These are phyloP conservation scores for Chaetomium cochliodes DNA, from an alignment of 495 filamentous ascomycete genomes.

Conservation along the genomic window DNA sequence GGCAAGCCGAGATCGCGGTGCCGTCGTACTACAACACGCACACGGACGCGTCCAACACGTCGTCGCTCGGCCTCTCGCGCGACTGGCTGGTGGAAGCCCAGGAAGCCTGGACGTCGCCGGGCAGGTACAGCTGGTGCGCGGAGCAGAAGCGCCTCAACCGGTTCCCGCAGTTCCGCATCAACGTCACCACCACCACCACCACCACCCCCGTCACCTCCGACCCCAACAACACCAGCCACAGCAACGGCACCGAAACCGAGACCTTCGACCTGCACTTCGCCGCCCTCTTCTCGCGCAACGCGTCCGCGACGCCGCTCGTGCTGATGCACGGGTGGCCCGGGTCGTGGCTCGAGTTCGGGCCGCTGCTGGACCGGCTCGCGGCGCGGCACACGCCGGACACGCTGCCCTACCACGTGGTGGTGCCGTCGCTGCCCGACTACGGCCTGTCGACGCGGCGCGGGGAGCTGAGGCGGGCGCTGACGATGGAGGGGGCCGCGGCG, in stretches of 20 bases:
- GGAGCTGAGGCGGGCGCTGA: conserved; percentile 48
- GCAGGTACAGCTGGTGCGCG: conserved; percentile 49
- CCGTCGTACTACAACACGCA: conserved; percentile 27
- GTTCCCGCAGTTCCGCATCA: conserved; percentile 60
- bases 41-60: conserved; percentile 22
- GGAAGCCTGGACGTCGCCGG: conserved; percentile 45
- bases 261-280: not conserved
- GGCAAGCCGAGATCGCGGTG: conserved; percentile 12
- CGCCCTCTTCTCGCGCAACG: conserved; percentile 16
- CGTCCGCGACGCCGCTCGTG: conserved; percentile 60
- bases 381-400: conserved; percentile 54
- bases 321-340: conserved; percentile 50
- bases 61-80: conserved; percentile 53
- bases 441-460: conserved; percentile 56
- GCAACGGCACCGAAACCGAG: not conserved
- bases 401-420: conserved; percentile 64
- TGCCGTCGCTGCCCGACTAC: conserved; percentile 65
- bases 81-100: conserved; percentile 58
- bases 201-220: conserved; percentile 25
- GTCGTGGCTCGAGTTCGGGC: conserved; percentile 57
- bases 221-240: no score
- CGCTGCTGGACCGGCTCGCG: conserved; percentile 43
- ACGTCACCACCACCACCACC: conserved; percentile 44
- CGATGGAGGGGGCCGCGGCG: conserved; percentile 26
- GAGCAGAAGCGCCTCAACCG: conserved; percentile 59